phyloP scores from a whole-genome alignment of 768 basidiomycete species.

The Lyophyllum semitale region DNA sequence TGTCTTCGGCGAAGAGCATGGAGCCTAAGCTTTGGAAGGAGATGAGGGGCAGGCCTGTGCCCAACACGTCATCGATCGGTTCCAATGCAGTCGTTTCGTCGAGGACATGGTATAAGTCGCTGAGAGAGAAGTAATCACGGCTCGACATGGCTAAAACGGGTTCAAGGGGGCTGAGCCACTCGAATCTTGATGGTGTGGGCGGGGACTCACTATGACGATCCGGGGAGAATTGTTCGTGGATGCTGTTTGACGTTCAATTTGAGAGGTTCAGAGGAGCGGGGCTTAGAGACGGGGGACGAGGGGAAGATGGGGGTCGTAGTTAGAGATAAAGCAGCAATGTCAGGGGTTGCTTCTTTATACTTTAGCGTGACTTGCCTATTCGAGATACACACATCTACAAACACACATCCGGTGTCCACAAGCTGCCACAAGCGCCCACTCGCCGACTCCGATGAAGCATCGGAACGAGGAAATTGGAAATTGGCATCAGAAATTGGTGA shows the following conservation, averaged over 20 bases:
- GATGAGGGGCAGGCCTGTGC: neutral
- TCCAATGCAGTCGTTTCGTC: neutral
- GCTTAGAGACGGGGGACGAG: neutral
- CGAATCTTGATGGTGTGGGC: neutral
- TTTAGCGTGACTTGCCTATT: neutral
- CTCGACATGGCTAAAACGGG: neutral
- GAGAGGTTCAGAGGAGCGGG: neutral
- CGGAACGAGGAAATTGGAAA: constrained; percentile 69
- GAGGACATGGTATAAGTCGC: neutral
- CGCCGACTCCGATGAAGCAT: constrained; percentile 68
- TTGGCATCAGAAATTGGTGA: constrained; percentile 75
- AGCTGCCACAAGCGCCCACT: neutral
- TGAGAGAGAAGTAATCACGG: neutral
- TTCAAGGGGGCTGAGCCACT: neutral
- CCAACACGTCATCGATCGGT: neutral
- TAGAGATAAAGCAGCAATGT: neutral
- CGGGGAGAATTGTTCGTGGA: neutral
- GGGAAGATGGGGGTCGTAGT: neutral
- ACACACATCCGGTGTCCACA: neutral
- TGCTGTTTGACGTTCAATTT: neutral
- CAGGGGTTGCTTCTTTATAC: neutral
- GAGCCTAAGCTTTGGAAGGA: constrained; percentile 1
- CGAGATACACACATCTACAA: neutral
- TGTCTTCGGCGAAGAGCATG: constrained; percentile 1
- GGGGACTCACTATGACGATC: neutral